Evolutionary conservation across 2,329 filamentous ascomycete species (phyloP).

Genomic region (Penicillium corylophilum): DNA sequence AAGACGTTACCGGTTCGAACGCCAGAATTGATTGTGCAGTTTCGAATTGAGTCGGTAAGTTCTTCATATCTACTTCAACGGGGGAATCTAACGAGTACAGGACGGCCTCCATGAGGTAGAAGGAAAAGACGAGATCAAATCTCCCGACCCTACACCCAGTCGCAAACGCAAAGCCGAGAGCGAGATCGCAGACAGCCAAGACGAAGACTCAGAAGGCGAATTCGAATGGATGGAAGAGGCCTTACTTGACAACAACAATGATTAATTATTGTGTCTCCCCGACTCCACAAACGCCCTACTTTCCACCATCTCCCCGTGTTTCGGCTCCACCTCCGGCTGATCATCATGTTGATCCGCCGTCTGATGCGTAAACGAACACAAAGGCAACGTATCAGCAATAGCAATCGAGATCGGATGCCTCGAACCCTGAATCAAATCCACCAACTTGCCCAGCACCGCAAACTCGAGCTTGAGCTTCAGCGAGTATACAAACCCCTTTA

Average conservation of each 20-base stretch:
- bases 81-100: slow-evolving; percentile 7
- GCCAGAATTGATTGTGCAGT: slow-evolving; percentile 38
- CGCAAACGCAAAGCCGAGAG: slow-evolving; percentile 44
- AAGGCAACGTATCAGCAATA: slow-evolving; percentile 25
- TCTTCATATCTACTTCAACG: not conserved
- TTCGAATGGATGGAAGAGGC: slow-evolving; percentile 29
- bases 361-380: slow-evolving; percentile 17
- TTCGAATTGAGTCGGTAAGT: slow-evolving; percentile 41
- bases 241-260: not conserved
- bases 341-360: slow-evolving; percentile 9
- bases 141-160: slow-evolving; percentile 12
- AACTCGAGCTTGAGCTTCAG: slow-evolving; percentile 55
- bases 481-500: slow-evolving; percentile 42
- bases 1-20: slow-evolving; percentile 35
- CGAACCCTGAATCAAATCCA: slow-evolving; percentile 38
- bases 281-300: not conserved
- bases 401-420: slow-evolving; percentile 21
- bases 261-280: not conserved
- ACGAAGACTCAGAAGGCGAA: slow-evolving; percentile 39
- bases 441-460: slow-evolving; percentile 52
- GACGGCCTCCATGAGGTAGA: slow-evolving; percentile 8
- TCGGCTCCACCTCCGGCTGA: slow-evolving; percentile 1
- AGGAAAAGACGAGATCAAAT: not conserved
- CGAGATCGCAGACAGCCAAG: slow-evolving; percentile 47
- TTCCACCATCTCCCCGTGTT: not conserved